Percentiles rank a stretch among this genome's conserved stretches.
Conservation (phyloP, 2,329 filamentous ascomycete species). For the Calonectria honghensis region DNA sequence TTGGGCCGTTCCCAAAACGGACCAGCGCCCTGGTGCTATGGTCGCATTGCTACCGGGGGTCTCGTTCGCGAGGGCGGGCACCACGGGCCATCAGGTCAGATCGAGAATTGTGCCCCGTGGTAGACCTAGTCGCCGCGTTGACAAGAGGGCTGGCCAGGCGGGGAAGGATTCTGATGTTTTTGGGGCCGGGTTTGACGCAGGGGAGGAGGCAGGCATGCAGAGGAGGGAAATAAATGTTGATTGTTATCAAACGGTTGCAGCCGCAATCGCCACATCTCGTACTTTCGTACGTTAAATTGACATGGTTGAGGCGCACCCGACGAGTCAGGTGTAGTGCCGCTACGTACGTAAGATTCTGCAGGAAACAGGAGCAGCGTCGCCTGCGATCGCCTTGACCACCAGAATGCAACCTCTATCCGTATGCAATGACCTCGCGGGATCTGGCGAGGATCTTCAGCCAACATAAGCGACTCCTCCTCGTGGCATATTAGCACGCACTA, state of each 20-base stretch:
- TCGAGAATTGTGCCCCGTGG: conserved; percentile 22
- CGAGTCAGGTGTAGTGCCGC: conserved; percentile 8
- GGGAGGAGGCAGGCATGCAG: conserved; percentile 39
- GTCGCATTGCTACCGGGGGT: conserved; percentile 9
- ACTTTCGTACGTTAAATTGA: conserved; percentile 22
- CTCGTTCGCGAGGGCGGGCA: conserved; percentile 17
- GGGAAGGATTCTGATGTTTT: conserved; percentile 36
- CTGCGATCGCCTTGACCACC: neutral
- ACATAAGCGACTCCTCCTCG: conserved; percentile 21
- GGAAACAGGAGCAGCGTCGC: neutral
- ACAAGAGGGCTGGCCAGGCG: conserved; percentile 44
- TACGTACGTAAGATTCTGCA: neutral
- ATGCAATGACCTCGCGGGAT: conserved; percentile 8
- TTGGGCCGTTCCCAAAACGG: conserved; percentile 23
- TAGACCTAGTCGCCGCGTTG: conserved; percentile 20
- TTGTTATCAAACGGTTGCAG: conserved; percentile 11
- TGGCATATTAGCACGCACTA: conserved; percentile 26
- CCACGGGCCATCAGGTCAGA: conserved; percentile 24
- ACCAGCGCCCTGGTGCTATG: conserved; percentile 22
- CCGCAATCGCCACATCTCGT: conserved; percentile 9
- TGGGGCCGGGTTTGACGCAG: conserved; percentile 48
- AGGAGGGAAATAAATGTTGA: neutral
- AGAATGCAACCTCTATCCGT: neutral
- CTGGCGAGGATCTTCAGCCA: conserved; percentile 11
- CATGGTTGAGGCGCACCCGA: conserved; percentile 2